Conservation (phyloP, 176 grass and related monocot species). For the Miscanthus lutarioriparius region DNA sequence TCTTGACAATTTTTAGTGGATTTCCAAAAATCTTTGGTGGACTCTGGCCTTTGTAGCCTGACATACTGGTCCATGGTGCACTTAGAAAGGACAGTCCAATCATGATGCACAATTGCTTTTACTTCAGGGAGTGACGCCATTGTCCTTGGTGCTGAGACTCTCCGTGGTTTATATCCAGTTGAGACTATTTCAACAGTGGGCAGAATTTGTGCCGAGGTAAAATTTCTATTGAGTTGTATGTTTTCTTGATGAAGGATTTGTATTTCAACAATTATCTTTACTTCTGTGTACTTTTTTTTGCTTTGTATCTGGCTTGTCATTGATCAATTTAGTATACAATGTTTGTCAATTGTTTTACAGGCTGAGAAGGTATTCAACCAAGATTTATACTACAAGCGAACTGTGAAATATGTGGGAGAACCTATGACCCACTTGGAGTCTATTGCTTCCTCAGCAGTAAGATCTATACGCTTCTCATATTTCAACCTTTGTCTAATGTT, state of each 20-base stretch:
- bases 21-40: neutral
- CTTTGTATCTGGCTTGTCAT: neutral
- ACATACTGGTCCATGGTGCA: conserved; percentile 3
- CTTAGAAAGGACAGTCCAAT: neutral
- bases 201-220: conserved; percentile 96
- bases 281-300: neutral
- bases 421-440: conserved; percentile 99
- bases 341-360: conserved; percentile 44
- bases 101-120: conserved; percentile 31
- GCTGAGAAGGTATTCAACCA: conserved; percentile 99
- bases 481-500: conserved; percentile 13
- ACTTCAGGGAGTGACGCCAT: conserved; percentile 93
- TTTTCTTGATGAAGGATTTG: conserved; percentile 17
- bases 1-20: neutral
- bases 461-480: conserved; percentile 4
- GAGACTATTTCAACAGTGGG: conserved; percentile 93
- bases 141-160: conserved; percentile 97
- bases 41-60: neutral
- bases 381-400: conserved; percentile 92
- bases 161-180: conserved; percentile 93
- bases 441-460: conserved; percentile 95
- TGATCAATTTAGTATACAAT: conserved; percentile 10
- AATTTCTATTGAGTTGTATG: neutral
- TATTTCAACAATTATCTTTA: neutral
- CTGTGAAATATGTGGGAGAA: conserved; percentile 95